Conservation (phyloP, 805 yeast genomes). For the Hanseniaspora clermontiae region DNA sequence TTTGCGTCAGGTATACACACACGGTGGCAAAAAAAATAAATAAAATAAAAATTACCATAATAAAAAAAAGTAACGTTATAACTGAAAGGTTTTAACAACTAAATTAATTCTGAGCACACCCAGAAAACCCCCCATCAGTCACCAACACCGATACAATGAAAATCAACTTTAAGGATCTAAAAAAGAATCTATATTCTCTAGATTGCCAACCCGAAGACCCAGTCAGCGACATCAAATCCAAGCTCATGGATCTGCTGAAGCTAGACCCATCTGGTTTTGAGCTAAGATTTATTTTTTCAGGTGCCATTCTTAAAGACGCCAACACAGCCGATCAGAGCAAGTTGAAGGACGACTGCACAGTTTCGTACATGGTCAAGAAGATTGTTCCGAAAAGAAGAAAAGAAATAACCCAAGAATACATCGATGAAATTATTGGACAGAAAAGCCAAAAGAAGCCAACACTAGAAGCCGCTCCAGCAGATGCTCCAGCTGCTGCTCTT, state of each 20-base stretch:
- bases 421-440: too few relatives aligned
- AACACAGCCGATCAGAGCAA: conserved; percentile 60
- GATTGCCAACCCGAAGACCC: conserved; percentile 61
- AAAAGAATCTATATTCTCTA: conserved; percentile 73
- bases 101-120: too few relatives aligned
- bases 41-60: background rate
- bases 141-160: conserved; percentile 21
- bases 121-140: too few relatives aligned
- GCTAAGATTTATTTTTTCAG: conserved; percentile 84
- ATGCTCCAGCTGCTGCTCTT: conserved; percentile 22
- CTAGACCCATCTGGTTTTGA: conserved; percentile 30
- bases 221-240: conserved; percentile 58
- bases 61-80: background rate
- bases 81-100: too few relatives aligned
- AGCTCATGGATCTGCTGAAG: conserved; percentile 46
- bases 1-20: background rate
- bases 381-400: conserved; percentile 8
- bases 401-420: too few relatives aligned
- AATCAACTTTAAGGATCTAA: conserved; percentile 74
- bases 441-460: conserved; percentile 13
- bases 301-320: conserved; percentile 76
- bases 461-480: conserved; percentile 20
- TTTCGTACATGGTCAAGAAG: conserved; percentile 68
- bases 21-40: conserved; percentile 10
- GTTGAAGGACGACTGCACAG: conserved; percentile 71